Percentiles rank a stretch among this genome's conserved stretches.
Evolutionary conservation across 441 rosid genomes (phyloP).

Genomic region (Mallotus repandus): DNA sequence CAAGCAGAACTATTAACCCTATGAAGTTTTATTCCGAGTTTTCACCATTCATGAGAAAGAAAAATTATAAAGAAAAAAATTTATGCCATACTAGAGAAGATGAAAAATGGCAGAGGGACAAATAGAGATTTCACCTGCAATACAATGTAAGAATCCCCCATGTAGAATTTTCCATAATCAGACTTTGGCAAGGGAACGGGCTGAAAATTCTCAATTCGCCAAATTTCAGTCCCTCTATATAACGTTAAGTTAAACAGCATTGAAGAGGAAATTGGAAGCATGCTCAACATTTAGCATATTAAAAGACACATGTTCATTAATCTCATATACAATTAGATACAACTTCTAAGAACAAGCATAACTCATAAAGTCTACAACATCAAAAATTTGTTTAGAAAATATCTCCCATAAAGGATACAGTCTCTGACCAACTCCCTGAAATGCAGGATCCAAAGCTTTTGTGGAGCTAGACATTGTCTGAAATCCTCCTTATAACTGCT

Average conservation of each 20-base stretch:
- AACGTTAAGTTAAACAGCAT: constrained; percentile 52
- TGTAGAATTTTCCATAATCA: constrained; percentile 89
- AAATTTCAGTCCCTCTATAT: constrained; percentile 91
- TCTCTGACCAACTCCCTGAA: constrained; percentile 95
- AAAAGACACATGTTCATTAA: background rate
- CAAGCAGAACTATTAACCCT: background rate
- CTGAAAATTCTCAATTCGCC: constrained; percentile 96
- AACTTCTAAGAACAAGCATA: constrained; percentile 5
- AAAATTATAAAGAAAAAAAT: background rate
- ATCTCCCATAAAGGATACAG: constrained; percentile 58
- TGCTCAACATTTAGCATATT: constrained; percentile 13
- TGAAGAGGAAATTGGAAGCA: constrained; percentile 24
- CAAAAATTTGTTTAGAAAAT: constrained; percentile 9
- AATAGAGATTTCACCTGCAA: constrained; percentile 57
- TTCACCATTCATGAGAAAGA: constrained; percentile 1
- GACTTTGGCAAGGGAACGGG: constrained; percentile 84
- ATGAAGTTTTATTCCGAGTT: background rate
- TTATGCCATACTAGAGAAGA: background rate
- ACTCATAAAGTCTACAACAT: constrained; percentile 4
- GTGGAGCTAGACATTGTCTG: constrained; percentile 70
- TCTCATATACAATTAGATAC: background rate
- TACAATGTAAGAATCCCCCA: constrained; percentile 90
- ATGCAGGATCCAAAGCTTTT: constrained; percentile 87
- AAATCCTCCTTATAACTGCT: constrained; percentile 29
- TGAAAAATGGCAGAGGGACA: background rate